Percentiles rank a stretch among this genome's conserved stretches.
phyloP scores from a whole-genome alignment of 2,329 filamentous ascomycete genomes.

The Leptoxyphium fumago region DNA sequence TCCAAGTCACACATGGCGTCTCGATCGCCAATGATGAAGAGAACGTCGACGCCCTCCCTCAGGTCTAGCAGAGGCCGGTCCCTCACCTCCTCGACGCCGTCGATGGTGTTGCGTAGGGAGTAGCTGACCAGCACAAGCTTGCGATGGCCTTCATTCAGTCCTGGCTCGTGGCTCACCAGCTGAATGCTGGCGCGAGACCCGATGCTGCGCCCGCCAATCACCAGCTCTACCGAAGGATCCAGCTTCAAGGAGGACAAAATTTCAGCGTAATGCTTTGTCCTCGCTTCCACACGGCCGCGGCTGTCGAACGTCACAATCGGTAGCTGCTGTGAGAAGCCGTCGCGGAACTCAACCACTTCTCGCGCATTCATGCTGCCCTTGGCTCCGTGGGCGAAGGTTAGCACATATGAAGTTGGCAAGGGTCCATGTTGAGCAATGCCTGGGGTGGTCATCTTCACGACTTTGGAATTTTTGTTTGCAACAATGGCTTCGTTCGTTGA shows the following conservation, averaged over 20 bases:
- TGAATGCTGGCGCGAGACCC: neutral
- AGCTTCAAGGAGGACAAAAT: neutral
- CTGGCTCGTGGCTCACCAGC: neutral
- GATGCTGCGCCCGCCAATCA: neutral
- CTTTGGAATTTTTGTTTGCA: neutral
- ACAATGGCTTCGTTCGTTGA: neutral
- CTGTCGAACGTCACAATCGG: neutral
- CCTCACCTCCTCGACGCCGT: neutral
- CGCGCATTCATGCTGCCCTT: neutral
- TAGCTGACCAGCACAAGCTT: neutral
- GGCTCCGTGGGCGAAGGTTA: neutral
- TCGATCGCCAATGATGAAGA: neutral
- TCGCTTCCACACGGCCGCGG: neutral
- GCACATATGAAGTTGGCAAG: neutral
- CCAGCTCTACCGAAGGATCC: neutral
- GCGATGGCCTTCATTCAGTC: neutral
- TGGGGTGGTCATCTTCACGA: neutral
- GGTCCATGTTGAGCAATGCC: neutral
- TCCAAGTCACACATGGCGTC: neutral
- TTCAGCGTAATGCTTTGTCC: neutral
- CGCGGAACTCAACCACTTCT: neutral
- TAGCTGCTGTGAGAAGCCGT: neutral
- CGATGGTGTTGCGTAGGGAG: neutral
- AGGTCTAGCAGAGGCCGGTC: neutral
- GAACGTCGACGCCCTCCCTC: neutral